These are phyloP conservation scores for Olyra latifolia DNA, from an alignment of 176 grass and related monocot species.

Conservation along the genomic window DNA sequence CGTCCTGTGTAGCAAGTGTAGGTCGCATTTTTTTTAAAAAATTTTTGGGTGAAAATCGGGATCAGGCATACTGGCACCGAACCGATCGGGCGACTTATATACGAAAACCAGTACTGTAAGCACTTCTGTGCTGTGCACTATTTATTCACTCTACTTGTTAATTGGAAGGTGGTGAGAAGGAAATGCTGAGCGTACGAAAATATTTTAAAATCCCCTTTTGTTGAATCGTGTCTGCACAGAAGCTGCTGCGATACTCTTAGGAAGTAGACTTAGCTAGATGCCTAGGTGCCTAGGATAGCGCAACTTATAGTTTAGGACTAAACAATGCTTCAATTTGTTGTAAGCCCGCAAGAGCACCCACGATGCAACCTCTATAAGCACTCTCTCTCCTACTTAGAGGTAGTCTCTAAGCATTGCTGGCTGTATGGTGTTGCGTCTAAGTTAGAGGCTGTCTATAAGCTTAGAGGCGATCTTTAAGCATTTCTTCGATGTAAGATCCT, in stretches of 20 bases:
- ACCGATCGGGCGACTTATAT: not conserved
- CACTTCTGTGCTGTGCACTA: not conserved
- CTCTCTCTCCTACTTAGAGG: too few species aligned
- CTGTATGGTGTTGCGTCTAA: too few species aligned
- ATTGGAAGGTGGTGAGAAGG: not conserved
- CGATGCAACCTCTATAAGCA: too few species aligned
- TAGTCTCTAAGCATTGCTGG: too few species aligned
- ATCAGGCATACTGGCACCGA: not conserved
- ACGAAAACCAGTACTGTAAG: not conserved
- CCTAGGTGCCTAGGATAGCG: not conserved
- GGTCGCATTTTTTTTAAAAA: not conserved
- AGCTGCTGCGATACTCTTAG: too few species aligned
- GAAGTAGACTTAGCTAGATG: not conserved
- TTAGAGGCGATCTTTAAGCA: too few species aligned
- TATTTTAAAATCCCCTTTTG: too few species aligned
- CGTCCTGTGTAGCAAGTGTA: not conserved
- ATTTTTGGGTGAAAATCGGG: not conserved
- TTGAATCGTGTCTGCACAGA: not conserved
- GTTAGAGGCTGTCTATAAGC: too few species aligned
- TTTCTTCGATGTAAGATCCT: too few species aligned
- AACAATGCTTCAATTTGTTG: not conserved
- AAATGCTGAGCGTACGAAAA: not conserved
- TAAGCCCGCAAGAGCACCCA: too few species aligned
- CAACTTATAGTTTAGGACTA: not conserved
- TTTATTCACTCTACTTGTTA: not conserved